These are phyloP conservation scores for Geosmithia morbida DNA, from an alignment of 2,329 filamentous ascomycete genomes.

Conservation along the genomic window DNA sequence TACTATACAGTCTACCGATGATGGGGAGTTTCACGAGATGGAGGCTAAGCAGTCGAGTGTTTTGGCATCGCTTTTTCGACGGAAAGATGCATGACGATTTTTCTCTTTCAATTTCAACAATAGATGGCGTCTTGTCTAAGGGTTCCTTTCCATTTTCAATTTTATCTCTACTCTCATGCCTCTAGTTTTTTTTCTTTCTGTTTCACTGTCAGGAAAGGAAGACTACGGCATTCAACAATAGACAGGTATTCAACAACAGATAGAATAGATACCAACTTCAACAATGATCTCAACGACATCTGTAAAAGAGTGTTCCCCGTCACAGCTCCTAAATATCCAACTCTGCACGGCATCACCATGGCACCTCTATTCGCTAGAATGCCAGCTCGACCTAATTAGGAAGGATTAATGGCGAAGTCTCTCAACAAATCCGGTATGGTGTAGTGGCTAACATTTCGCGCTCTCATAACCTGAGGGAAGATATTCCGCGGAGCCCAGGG, in stretches of 20 bases:
- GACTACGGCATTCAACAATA: neutral
- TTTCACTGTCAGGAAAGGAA: neutral
- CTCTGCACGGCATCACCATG: too few species aligned
- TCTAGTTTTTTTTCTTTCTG: neutral
- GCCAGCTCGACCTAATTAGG: too few species aligned
- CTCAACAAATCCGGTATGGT: conserved; percentile 13
- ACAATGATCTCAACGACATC: neutral
- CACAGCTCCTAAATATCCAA: too few species aligned
- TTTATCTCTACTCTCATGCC: too few species aligned
- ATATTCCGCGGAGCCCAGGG: neutral
- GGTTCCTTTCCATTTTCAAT: too few species aligned
- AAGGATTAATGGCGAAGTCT: too few species aligned
- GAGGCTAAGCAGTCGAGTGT: conserved; percentile 24
- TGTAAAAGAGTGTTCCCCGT: too few species aligned
- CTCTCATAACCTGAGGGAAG: conserved; percentile 12
- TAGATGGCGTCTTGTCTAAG: too few species aligned
- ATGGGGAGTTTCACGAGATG: conserved; percentile 60
- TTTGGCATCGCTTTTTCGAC: conserved; percentile 1
- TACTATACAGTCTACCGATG: conserved; percentile 47
- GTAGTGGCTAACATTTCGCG: conserved; percentile 19
- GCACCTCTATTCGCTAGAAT: too few species aligned
- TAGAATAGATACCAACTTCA: neutral
- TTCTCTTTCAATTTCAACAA: neutral
- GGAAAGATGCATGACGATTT: neutral
- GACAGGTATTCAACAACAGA: neutral